These are phyloP conservation scores for Cyberlindnera americana DNA, from an alignment of 805 yeast species.

Conservation along the genomic window DNA sequence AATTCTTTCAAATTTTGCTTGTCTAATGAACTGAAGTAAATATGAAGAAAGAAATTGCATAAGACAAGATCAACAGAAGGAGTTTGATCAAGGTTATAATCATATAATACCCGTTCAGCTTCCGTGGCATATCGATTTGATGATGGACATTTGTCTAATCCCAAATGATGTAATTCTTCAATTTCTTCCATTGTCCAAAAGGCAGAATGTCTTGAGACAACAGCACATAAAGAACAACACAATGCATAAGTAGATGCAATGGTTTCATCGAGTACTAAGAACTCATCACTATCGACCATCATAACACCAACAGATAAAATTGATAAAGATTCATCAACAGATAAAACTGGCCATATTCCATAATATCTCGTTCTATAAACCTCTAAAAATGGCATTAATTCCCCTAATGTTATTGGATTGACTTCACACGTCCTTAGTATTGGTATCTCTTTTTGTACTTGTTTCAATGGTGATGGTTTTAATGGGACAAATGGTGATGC, in stretches of 20 bases:
- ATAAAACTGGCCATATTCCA: slow-evolving; percentile 25
- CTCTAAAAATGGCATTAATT: slow-evolving; percentile 19
- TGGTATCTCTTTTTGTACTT: neutral
- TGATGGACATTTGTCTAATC: slow-evolving; percentile 15
- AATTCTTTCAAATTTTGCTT: slow-evolving; percentile 12
- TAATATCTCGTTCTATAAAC: slow-evolving; percentile 24
- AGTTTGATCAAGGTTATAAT: slow-evolving; percentile 11
- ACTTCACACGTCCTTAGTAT: slow-evolving; percentile 9
- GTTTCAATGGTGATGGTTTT: neutral
- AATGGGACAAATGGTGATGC: neutral
- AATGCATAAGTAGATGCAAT: slow-evolving; percentile 19
- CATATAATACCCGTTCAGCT: slow-evolving; percentile 17
- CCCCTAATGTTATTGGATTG: slow-evolving; percentile 8
- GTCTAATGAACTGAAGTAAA: slow-evolving; percentile 15
- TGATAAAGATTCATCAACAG: slow-evolving; percentile 12
- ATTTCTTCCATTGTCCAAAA: slow-evolving; percentile 20
- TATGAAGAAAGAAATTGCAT: slow-evolving; percentile 19
- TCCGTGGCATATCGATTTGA: slow-evolving; percentile 18
- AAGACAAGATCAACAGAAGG: slow-evolving; percentile 15
- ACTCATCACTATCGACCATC: slow-evolving; percentile 1
- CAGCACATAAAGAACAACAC: slow-evolving; percentile 24
- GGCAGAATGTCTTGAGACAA: slow-evolving; percentile 17
- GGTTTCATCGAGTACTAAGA: slow-evolving; percentile 2
- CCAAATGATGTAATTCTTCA: slow-evolving; percentile 5
- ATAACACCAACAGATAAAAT: slow-evolving; percentile 1